Conservation (phyloP, 768 basidiomycete species). For the Suillus spraguei region DNA sequence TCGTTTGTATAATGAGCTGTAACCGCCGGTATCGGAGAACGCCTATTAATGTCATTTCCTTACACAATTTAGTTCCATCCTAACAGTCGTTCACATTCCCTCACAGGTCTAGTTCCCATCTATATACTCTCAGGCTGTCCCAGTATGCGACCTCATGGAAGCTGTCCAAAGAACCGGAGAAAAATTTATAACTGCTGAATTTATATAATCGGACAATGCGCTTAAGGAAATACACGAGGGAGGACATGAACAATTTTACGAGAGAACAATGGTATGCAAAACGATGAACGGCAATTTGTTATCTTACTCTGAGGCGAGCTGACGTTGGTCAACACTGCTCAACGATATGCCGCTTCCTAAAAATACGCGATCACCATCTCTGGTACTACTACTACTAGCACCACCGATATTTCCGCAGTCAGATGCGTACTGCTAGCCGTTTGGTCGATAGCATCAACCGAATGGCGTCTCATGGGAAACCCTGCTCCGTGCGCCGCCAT, state of each 20-base stretch:
- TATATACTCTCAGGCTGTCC: neutral
- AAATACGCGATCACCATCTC: slow-evolving; percentile 1
- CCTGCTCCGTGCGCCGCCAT: slow-evolving; percentile 26
- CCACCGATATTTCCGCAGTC: neutral
- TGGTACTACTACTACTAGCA: neutral
- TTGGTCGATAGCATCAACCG: slow-evolving; percentile 26
- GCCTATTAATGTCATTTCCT: neutral
- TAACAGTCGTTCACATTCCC: neutral
- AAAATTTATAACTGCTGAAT: neutral
- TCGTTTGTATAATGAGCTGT: neutral
- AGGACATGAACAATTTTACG: neutral
- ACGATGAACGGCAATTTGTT: neutral
- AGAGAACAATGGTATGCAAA: neutral
- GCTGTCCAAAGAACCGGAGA: neutral
- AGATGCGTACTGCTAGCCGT: neutral
- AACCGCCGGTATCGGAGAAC: neutral
- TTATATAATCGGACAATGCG: neutral
- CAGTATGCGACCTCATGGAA: neutral
- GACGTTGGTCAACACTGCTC: slow-evolving; percentile 4
- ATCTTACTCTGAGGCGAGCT: neutral
- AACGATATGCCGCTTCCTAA: neutral
- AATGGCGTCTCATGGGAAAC: slow-evolving; percentile 34
- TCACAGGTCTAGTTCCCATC: neutral
- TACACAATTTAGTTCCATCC: neutral
- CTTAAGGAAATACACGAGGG: slow-evolving; percentile 2